Percentiles rank a stretch among this genome's conserved stretches.
These are phyloP conservation scores for Pseudogymnoascus sp. DNA, from an alignment of 2,329 filamentous ascomycete species.

Conservation along the genomic window DNA sequence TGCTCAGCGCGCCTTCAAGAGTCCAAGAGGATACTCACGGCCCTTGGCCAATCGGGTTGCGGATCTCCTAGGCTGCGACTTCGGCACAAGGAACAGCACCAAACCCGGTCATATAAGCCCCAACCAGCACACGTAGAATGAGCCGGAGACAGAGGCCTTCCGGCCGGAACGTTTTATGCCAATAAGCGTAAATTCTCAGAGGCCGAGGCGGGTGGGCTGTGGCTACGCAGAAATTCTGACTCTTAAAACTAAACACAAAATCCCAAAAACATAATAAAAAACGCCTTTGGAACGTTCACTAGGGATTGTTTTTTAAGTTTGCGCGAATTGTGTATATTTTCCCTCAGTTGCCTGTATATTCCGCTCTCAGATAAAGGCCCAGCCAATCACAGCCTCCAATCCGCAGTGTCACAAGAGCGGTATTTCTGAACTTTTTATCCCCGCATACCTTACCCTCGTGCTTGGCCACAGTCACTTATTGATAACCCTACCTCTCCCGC, in stretches of 20 bases:
- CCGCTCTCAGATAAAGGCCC: neutral
- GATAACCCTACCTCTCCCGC: neutral
- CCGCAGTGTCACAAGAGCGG: neutral
- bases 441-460: slow-evolving; percentile 6
- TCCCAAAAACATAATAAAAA: neutral
- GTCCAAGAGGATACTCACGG: neutral
- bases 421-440: slow-evolving; percentile 8
- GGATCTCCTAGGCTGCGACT: slow-evolving; percentile 5
- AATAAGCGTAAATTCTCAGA: neutral
- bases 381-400: slow-evolving; percentile 7
- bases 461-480: neutral
- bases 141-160: neutral
- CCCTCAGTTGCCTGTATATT: neutral
- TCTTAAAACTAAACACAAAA: neutral
- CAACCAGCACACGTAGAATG: neutral
- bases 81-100: neutral
- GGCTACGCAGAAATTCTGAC: neutral
- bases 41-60: slow-evolving; percentile 1
- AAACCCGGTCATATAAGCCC: neutral
- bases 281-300: neutral
- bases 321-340: neutral
- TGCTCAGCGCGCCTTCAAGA: neutral
- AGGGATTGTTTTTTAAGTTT: neutral
- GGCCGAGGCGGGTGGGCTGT: neutral
- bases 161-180: neutral